Evolutionary conservation across 2,329 filamentous ascomycete species (phyloP).

Genomic region (Ophioceras dolichostomum): DNA sequence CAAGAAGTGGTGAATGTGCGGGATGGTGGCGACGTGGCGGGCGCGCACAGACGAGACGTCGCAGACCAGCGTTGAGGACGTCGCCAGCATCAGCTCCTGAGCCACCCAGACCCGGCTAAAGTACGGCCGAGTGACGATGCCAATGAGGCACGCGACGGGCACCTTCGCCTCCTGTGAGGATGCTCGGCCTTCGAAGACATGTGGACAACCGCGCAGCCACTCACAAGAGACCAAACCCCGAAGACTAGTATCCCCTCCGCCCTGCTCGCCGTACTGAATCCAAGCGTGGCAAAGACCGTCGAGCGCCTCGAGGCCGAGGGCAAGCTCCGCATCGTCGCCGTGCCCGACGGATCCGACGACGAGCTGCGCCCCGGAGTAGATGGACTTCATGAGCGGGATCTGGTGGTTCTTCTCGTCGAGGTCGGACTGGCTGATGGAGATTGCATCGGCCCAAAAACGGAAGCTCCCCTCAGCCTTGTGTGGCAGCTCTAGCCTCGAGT

Average conservation of each 20-base stretch:
- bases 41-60: too few species aligned
- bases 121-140: background rate
- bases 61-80: too few species aligned
- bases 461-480: background rate
- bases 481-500: background rate
- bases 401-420: conserved; percentile 2
- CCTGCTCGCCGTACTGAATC: background rate
- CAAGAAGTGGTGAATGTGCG: too few species aligned
- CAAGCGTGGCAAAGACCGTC: too few species aligned
- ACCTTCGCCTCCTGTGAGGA: background rate
- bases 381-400: conserved; percentile 3
- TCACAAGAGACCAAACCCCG: too few species aligned
- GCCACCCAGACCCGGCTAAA: background rate
- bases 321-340: background rate
- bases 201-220: background rate
- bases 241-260: too few species aligned
- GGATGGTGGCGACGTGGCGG: too few species aligned
- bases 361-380: conserved; percentile 1
- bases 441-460: conserved; percentile 3
- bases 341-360: background rate
- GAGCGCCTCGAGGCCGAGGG: background rate
- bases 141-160: background rate
- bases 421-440: conserved; percentile 6
- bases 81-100: background rate
- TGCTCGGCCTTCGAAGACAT: too few species aligned